These are phyloP conservation scores for Pugionium dolabratum DNA, from an alignment of 345 rosid genomes.

Conservation along the genomic window DNA sequence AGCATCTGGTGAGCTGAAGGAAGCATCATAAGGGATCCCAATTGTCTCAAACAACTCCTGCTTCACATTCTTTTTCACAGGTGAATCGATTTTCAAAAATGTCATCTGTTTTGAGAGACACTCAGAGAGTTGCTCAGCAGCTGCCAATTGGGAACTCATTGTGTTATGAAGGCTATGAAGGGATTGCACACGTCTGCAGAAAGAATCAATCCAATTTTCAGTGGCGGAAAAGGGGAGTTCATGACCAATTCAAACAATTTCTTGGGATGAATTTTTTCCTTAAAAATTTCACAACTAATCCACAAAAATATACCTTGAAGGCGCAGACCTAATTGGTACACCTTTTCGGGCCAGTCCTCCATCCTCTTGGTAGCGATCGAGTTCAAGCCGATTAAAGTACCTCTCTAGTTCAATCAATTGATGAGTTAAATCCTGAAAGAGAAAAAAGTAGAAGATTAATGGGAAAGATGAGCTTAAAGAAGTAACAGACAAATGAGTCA, in stretches of 20 bases:
- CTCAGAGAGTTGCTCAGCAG: constrained; percentile 87
- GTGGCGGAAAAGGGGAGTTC: constrained; percentile 6
- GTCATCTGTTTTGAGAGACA: constrained; percentile 86
- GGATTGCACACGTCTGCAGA: constrained; percentile 66
- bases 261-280: background rate
- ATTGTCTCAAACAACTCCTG: constrained; percentile 85
- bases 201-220: constrained; percentile 28
- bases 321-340: constrained; percentile 51
- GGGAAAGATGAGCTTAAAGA: constrained; percentile 25
- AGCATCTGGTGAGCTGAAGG: constrained; percentile 73
- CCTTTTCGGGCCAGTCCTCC: constrained; percentile 53
- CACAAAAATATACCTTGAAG: constrained; percentile 60
- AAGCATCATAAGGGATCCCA: constrained; percentile 77
- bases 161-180: constrained; percentile 75
- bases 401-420: constrained; percentile 84
- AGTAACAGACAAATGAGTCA: constrained; percentile 22
- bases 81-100: constrained; percentile 67
- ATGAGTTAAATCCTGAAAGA: constrained; percentile 72
- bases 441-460: constrained; percentile 26
- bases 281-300: constrained; percentile 15
- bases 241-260: constrained; percentile 16
- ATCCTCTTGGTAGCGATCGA: constrained; percentile 68
- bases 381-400: constrained; percentile 84
- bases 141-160: constrained; percentile 72
- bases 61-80: constrained; percentile 62